phyloP scores from a whole-genome alignment of 148 eudicot species.

The Arctostaphylos glauca region DNA sequence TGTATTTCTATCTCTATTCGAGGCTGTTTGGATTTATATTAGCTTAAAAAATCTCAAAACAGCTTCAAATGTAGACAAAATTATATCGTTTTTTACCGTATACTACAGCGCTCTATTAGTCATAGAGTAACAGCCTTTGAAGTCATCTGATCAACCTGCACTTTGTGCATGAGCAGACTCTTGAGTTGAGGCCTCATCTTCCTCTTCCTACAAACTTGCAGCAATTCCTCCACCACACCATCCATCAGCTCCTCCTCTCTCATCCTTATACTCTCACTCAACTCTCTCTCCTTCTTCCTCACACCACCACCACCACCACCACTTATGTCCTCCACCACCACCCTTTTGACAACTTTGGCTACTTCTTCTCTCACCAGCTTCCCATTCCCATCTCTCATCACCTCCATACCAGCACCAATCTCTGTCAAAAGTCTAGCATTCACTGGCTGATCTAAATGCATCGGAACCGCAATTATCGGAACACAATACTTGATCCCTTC shows the following conservation, averaged over 20 bases:
- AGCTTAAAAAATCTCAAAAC: no score
- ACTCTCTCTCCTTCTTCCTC: neutral
- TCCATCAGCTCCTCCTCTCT: conserved; percentile 4
- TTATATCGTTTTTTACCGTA: no score
- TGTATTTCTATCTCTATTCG: no score
- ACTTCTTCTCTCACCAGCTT: neutral
- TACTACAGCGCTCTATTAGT: no score
- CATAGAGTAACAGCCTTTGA: neutral
- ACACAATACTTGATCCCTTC: neutral
- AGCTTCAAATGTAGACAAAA: no score
- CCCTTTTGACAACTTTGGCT: neutral
- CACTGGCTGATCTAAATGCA: conserved; percentile 10
- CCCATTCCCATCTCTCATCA: neutral
- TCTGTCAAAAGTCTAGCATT: neutral
- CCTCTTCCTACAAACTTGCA: neutral
- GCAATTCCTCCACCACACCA: conserved; percentile 5
- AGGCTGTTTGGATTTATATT: no score
- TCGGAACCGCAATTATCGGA: neutral
- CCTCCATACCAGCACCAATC: neutral
- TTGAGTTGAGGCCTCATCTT: neutral
- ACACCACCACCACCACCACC: neutral
- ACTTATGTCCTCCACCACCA: neutral
- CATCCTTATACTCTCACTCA: neutral
- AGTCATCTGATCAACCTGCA: neutral
- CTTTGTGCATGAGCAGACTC: neutral